These are phyloP conservation scores for Annulohypoxylon moriforme DNA, from an alignment of 495 filamentous ascomycete genomes.

Conservation along the genomic window DNA sequence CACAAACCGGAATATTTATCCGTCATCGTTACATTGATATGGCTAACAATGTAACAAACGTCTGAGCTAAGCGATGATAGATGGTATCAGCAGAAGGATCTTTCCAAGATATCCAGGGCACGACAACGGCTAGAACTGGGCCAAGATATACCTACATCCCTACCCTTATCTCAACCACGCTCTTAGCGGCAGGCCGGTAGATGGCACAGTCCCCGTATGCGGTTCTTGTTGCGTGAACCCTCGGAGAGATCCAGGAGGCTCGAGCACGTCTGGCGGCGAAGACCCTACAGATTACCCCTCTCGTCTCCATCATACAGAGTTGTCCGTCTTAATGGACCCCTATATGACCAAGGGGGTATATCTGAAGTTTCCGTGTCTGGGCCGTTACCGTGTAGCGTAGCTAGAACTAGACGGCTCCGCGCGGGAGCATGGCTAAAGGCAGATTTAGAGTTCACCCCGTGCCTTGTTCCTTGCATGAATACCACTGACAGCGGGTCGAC, in stretches of 20 bases:
- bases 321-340: neutral
- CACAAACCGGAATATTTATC: neutral
- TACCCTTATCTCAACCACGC: neutral
- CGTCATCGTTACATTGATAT: neutral
- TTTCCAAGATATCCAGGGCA: neutral
- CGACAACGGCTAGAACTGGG: neutral
- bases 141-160: neutral
- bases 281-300: neutral
- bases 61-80: constrained; percentile 6
- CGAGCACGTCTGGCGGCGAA: neutral
- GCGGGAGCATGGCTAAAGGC: constrained; percentile 16
- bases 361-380: constrained; percentile 4
- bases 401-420: constrained; percentile 8
- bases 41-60: neutral
- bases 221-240: neutral
- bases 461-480: constrained; percentile 28
- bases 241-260: neutral
- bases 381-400: neutral
- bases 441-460: constrained; percentile 12
- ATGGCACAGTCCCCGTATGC: neutral
- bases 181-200: neutral
- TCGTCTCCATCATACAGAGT: neutral
- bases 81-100: neutral
- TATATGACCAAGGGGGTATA: neutral
- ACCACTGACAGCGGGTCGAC: neutral